A percentile compares a stretch with the other conserved stretches of the same genome.
Conservation (phyloP, 495 filamentous ascomycete genomes). For the Penicillium maclennaniae region DNA sequence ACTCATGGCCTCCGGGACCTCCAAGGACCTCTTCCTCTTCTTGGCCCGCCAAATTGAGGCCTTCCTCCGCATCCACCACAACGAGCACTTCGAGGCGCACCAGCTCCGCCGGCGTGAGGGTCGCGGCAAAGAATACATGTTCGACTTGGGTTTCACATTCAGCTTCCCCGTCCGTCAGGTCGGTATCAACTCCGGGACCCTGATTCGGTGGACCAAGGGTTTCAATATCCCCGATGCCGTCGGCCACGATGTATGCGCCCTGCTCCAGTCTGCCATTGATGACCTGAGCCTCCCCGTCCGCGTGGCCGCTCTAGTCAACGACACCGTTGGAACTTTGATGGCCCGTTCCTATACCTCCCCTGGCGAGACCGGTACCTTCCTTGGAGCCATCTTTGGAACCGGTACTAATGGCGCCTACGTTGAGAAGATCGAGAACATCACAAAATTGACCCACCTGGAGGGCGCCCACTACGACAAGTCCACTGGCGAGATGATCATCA, state of each 20-base stretch:
- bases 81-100: conserved; percentile 78
- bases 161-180: conserved; percentile 92
- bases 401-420: conserved; percentile 95
- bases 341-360: conserved; percentile 91
- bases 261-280: conserved; percentile 91
- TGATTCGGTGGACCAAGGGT: conserved; percentile 97
- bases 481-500: conserved; percentile 94
- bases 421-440: conserved; percentile 47
- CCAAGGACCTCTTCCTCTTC: conserved; percentile 87
- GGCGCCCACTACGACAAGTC: conserved; percentile 66
- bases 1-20: conserved; percentile 83
- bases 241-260: conserved; percentile 88
- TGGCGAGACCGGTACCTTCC: conserved; percentile 77
- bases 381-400: conserved; percentile 89
- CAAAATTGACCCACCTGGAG: conserved; percentile 43
- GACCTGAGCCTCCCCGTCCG: conserved; percentile 79
- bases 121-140: conserved; percentile 64
- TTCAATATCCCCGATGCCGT: conserved; percentile 92
- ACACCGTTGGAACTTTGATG: conserved; percentile 97
- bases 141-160: conserved; percentile 95
- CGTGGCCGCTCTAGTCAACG: conserved; percentile 93
- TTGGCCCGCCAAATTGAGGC: conserved; percentile 84
- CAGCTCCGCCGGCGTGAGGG: conserved; percentile 55
- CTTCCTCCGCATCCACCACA: conserved; percentile 84
- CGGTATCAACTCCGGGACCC: conserved; percentile 86